A percentile compares a stretch with the other conserved stretches of the same genome.
phyloP scores from a whole-genome alignment of 2,329 filamentous ascomycete species.

The Diaporthe caulivora region DNA sequence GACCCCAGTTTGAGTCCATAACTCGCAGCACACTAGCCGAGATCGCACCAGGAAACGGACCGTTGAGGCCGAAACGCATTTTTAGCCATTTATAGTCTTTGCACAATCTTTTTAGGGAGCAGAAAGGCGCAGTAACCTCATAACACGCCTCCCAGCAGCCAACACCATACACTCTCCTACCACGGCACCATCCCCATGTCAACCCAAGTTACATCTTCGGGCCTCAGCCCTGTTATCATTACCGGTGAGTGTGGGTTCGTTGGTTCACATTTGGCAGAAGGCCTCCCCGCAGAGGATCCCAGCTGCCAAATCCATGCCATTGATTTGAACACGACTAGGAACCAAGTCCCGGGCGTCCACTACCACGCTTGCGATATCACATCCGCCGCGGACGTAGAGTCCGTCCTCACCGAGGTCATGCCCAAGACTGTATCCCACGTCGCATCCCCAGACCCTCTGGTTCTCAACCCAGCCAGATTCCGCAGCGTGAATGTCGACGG shows the following conservation, averaged over 20 bases:
- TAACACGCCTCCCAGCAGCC: background rate
- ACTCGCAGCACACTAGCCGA: too few relatives aligned
- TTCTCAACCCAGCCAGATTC: conserved; percentile 38
- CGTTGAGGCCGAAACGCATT: background rate
- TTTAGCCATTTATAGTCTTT: background rate
- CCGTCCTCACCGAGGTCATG: conserved; percentile 13
- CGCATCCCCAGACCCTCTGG: conserved; percentile 39
- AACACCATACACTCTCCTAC: background rate
- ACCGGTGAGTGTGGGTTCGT: conserved; percentile 42
- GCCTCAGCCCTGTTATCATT: conserved; percentile 39
- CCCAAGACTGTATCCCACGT: conserved; percentile 40
- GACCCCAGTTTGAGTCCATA: background rate
- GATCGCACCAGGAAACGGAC: too few relatives aligned
- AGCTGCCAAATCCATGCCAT: conserved; percentile 37
- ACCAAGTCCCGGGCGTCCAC: conserved; percentile 35
- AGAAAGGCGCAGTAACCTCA: background rate
- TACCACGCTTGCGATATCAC: conserved; percentile 41
- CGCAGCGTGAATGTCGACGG: conserved; percentile 41
- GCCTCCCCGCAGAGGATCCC: conserved; percentile 36
- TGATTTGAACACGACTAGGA: conserved; percentile 36
- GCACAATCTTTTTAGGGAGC: background rate
- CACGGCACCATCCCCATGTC: conserved; percentile 4
- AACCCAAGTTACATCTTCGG: background rate
- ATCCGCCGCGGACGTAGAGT: conserved; percentile 29
- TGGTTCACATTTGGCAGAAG: conserved; percentile 39